A percentile compares a stretch with the other conserved stretches of the same genome.
Conservation (phyloP, 2,329 filamentous ascomycete species). For the Colletotrichum sp. region DNA sequence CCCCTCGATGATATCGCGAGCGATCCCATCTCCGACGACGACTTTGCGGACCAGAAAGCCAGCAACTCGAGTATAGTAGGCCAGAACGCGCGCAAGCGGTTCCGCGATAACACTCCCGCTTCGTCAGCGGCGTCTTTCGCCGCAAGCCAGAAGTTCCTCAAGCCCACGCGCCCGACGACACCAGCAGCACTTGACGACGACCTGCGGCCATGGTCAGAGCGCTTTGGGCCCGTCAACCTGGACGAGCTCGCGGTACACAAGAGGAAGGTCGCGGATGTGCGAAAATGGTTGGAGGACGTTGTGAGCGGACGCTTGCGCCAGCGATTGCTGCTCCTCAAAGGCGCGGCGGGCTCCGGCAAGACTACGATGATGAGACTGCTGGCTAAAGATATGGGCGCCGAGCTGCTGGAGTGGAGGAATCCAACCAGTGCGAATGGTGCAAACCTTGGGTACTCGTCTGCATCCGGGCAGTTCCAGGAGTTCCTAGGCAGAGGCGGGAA, state of each 20-base stretch:
- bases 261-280: slow-evolving; percentile 88
- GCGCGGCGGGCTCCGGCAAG: slow-evolving; percentile 90
- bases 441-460: slow-evolving; percentile 69
- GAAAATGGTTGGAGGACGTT: slow-evolving; percentile 80
- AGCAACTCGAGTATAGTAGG: slow-evolving; percentile 61
- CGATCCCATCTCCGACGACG: slow-evolving; percentile 66
- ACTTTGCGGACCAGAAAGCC: slow-evolving; percentile 55
- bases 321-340: slow-evolving; percentile 83
- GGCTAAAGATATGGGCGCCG: slow-evolving; percentile 75
- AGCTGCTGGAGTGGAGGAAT: slow-evolving; percentile 91
- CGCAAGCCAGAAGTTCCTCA: slow-evolving; percentile 59
- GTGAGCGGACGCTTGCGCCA: slow-evolving; percentile 69
- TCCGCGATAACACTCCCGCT: slow-evolving; percentile 38
- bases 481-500: slow-evolving; percentile 84
- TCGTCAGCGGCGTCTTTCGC: slow-evolving; percentile 20
- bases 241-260: slow-evolving; percentile 94
- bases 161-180: slow-evolving; percentile 39
- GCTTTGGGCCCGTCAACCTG: slow-evolving; percentile 75
- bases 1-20: slow-evolving; percentile 55
- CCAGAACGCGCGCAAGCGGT: slow-evolving; percentile 59
- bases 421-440: slow-evolving; percentile 66
- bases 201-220: slow-evolving; percentile 83
- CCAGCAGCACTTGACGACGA: slow-evolving; percentile 53
- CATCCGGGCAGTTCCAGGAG: slow-evolving; percentile 86
- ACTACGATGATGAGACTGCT: slow-evolving; percentile 85